A percentile compares a stretch with the other conserved stretches of the same genome.
Conservation (phyloP, 192 early-diverging fungal species). For the Rhizophagus clarus region DNA sequence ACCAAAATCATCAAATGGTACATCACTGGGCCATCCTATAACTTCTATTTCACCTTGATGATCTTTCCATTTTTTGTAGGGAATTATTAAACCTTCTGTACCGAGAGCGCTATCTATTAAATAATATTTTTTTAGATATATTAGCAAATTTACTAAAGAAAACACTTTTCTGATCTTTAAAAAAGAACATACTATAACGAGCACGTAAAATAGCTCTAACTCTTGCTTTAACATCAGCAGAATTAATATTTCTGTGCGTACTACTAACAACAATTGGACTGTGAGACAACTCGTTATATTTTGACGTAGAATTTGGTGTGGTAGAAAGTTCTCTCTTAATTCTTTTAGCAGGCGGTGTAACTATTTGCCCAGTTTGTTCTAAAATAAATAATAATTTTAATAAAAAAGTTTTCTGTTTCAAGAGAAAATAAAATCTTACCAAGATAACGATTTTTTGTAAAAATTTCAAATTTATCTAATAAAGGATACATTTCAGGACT, state of each 20-base stretch:
- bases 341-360: not conserved
- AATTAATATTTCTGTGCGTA: not conserved
- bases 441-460: not conserved
- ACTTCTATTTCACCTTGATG: constrained; percentile 1
- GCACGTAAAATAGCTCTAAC: not conserved
- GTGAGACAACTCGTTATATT: not conserved
- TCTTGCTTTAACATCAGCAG: not conserved
- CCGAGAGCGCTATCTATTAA: not conserved
- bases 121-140: not conserved
- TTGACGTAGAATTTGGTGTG: not conserved
- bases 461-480: not conserved
- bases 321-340: not conserved
- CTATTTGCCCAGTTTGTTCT: not conserved
- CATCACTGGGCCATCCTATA: not conserved
- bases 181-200: not conserved
- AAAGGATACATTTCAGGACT: not conserved
- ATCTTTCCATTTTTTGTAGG: not conserved
- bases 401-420: not conserved
- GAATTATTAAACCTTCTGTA: not conserved
- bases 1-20: not conserved
- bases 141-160: not conserved
- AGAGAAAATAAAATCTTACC: not conserved
- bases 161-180: not conserved
- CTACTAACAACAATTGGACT: not conserved
- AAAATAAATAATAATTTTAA: not conserved